Evolutionary conservation across 441 rosid genomes (phyloP), one percentile per base, ranked within the genome.

Genomic region (Croton laevigatus): DNA sequence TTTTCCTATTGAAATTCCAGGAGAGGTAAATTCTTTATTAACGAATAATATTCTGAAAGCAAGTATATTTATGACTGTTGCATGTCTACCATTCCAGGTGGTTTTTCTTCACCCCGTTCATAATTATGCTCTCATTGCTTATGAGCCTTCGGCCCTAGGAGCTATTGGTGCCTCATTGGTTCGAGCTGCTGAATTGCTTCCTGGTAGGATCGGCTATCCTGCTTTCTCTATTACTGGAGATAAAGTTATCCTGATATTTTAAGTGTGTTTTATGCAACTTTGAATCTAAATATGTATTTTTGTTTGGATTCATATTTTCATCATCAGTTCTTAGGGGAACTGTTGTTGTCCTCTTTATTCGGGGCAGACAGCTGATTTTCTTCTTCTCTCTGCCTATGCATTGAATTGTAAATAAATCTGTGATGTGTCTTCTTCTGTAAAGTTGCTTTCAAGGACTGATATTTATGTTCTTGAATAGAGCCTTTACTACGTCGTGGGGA

Each of bases 51-150:
- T 27, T 27, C 13, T 58, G 65, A 65, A 63, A 66, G 53, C 12
- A 27, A 37, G 11, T 44, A 44, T 51, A 59, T 58, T 44, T 71
- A 55, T 72, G 73, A 65, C 66, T 81, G 62, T 80, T 75, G 22
- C 75, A 32, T 73, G 49, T 78, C 46, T 70, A 68, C 53, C 44
- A 71, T 59, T 82, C 71, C 89, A 93, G 99, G 96, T 96, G 76
- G 88, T 93, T 71, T 95, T 93, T 78, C 97, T 96, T 76, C 99
- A 96, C 81, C 99, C 99, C 65, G 98, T 96, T 77, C 94, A 90
- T 79, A 96, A 96, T 79, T 96, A 87, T 81, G 97, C 98, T 74
- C 89, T 96, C 57, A 91, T 96, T 81, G 94, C 97, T 17, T 96
- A 93, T 81, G 86, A 96, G 68, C 97, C 98, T 22, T 82, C 87